These are phyloP conservation scores for Fusarium veterinarium DNA, from an alignment of 2,329 filamentous ascomycete genomes.

Conservation along the genomic window DNA sequence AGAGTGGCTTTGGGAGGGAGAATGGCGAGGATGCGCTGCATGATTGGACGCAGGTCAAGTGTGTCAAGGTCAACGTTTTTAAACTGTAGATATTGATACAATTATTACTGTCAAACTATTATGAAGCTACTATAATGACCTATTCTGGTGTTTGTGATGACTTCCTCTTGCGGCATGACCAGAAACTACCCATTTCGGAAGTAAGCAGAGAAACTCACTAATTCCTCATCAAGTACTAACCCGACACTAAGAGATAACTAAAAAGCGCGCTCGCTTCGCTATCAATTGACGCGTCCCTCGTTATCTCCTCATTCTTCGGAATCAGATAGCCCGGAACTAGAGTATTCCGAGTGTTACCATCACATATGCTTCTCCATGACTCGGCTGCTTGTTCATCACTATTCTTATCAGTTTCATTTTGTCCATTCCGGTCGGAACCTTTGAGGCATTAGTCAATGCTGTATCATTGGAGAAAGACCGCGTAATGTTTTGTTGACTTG, in stretches of 20 bases:
- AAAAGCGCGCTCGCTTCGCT: not conserved
- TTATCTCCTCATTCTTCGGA: not conserved
- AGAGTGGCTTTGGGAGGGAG: slow-evolving; percentile 49
- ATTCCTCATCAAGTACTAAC: not conserved
- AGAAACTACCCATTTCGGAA: not conserved
- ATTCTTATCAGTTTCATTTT: not conserved
- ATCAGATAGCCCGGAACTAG: not conserved
- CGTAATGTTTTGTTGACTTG: not conserved
- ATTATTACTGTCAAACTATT: not conserved
- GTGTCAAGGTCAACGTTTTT: slow-evolving; percentile 41
- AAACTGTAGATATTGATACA: slow-evolving; percentile 3
- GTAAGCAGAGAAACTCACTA: not conserved
- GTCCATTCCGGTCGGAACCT: not conserved
- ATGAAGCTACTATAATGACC: no score
- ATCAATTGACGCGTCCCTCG: not conserved
- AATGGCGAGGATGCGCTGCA: slow-evolving; percentile 48
- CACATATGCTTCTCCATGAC: not conserved
- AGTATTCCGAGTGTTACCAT: not conserved
- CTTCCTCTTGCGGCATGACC: not conserved
- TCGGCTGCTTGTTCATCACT: not conserved
- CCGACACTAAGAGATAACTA: not conserved
- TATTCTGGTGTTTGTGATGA: not conserved
- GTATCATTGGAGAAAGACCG: not conserved
- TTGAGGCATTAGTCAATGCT: not conserved
- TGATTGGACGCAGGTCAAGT: slow-evolving; percentile 48